Evolutionary conservation across 1,284 basidiomycete genomes (phyloP), one percentile per base, ranked within the genome.

Genomic region (Boletus sp.): DNA sequence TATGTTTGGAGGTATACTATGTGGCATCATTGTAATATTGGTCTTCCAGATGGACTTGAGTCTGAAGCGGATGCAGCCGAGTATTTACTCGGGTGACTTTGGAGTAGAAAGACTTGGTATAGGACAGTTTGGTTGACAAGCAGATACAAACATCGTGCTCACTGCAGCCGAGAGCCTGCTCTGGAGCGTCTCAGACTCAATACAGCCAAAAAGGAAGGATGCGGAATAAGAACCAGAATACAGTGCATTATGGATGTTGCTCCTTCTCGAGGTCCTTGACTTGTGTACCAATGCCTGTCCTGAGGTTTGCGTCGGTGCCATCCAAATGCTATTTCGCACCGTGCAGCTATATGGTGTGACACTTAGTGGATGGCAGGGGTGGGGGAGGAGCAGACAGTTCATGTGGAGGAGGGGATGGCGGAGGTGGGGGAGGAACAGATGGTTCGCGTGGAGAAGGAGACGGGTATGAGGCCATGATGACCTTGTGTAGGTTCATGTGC

Each of bases 131-230:
- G 94, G 95, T 30, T 84, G 89, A 28, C 97, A 98, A 70, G 83
- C 86, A 11, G 97, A 99, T 68, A 95, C 97, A 53, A 98, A 98
- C 69, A 97, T 98, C 56, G 93, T 96, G 2, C 80, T 99, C 51
- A 97, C 95, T 0, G 94, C 94, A 0, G 92, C 94, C 5, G 94
- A 94, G 48, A 91, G 90, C 62, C 78, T 97, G 4, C 79, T 97
- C 10, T 97, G 95, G 95, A 91, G 91, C 60, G 92, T 98, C 0
- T 97, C 95, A 0, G 95, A 98, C 72, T 91, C 91, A 0, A 93
- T 95, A 33, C 93, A 95, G 74, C 82, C 88, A 51, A 87, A 90
- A 73, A 83, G 87, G 56, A 89, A 87, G 67, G 86, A 88, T 65
- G 81, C 78, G 9, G 84, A 87, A 48, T 77, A 82, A 73, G 90